Evolutionary conservation across 305 asterid species (phyloP).

Genomic region (Nicotiana rustica): DNA sequence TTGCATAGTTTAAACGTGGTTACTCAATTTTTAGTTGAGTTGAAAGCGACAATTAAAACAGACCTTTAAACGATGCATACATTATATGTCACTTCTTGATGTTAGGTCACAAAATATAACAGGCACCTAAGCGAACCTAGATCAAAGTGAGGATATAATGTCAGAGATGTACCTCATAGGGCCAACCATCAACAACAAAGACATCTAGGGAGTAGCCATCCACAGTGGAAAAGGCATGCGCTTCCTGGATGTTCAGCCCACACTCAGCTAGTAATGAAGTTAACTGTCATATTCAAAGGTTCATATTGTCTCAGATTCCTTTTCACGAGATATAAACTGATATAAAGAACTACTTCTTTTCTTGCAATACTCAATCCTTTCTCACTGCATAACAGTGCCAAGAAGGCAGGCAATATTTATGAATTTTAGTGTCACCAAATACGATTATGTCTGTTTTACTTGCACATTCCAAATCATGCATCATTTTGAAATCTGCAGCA

Average conservation of each 20-base stretch:
- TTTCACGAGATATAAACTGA: neutral
- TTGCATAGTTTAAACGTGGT: no score
- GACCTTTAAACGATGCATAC: slow-evolving; percentile 4
- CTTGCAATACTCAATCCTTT: neutral
- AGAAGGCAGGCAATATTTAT: neutral
- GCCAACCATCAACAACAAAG: slow-evolving; percentile 99
- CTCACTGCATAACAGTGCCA: slow-evolving; percentile 2
- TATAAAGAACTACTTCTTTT: neutral
- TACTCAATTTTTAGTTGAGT: no score
- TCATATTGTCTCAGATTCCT: slow-evolving; percentile 12
- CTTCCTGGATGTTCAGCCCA: slow-evolving; percentile 97
- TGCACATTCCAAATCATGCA: slow-evolving; percentile 12
- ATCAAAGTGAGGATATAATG: slow-evolving; percentile 17
- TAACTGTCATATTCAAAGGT: slow-evolving; percentile 65
- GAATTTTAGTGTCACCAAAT: neutral
- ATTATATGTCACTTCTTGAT: neutral
- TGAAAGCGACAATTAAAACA: slow-evolving; percentile 4
- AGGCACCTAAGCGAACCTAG: neutral
- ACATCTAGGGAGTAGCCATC: slow-evolving; percentile 97
- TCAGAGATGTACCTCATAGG: slow-evolving; percentile 65
- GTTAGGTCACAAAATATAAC: slow-evolving; percentile 14
- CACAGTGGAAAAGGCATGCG: slow-evolving; percentile 91
- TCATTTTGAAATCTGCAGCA: neutral
- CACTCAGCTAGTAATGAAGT: slow-evolving; percentile 85
- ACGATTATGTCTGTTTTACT: neutral